These are phyloP conservation scores for Populus hybrid DNA, from an alignment of 441 rosid species.

Conservation along the genomic window DNA sequence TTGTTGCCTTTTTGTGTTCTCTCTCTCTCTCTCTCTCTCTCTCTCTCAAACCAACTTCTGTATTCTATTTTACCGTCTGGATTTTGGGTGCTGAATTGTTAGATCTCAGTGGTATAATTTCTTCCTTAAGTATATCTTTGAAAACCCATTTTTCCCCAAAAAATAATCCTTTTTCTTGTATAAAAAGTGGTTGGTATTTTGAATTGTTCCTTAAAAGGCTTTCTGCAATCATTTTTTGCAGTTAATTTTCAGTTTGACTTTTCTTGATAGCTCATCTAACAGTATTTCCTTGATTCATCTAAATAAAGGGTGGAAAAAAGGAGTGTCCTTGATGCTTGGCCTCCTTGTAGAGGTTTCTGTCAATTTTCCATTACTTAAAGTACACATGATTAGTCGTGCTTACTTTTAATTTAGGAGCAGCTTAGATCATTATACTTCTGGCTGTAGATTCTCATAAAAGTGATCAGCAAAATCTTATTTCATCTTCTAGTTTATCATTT, in stretches of 20 bases:
- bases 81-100: background rate
- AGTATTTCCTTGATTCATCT: background rate
- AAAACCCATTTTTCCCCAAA: background rate
- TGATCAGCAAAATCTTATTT: background rate
- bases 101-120: background rate
- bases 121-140: background rate
- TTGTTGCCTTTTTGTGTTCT: too few species aligned
- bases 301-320: background rate
- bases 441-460: background rate
- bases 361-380: background rate
- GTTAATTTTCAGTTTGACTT: background rate
- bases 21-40: too few species aligned
- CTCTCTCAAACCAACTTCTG: too few species aligned
- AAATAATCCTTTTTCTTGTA: background rate
- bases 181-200: background rate
- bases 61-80: background rate
- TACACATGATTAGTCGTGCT: background rate
- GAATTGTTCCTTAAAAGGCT: background rate
- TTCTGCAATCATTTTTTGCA: background rate
- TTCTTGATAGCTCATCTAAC: background rate
- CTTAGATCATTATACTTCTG: slow-evolving; percentile 1
- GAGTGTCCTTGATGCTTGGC: background rate
- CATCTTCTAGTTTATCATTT: background rate
- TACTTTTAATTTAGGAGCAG: background rate
- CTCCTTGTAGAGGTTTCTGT: background rate